Conservation (phyloP, 176 grass and related monocot species). For the Dendrocalamus sinicus region DNA sequence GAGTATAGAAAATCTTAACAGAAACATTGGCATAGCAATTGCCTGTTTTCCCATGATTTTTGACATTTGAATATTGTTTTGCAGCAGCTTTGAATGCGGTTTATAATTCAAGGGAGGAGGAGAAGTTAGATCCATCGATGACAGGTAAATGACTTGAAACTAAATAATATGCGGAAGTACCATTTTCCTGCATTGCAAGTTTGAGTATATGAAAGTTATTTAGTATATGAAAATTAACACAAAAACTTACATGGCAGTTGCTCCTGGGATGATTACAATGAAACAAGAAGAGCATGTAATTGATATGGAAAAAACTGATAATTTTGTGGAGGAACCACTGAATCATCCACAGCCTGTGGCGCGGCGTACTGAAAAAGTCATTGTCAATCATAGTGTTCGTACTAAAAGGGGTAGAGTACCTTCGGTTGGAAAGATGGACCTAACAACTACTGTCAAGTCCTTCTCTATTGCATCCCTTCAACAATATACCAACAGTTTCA, state of each 20-base stretch:
- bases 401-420: constrained; percentile 52
- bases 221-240: neutral
- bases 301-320: constrained; percentile 62
- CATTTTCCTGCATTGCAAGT: constrained; percentile 13
- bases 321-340: constrained; percentile 52
- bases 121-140: constrained; percentile 30
- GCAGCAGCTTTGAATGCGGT: constrained; percentile 40
- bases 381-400: constrained; percentile 53
- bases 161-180: neutral
- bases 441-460: constrained; percentile 70
- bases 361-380: constrained; percentile 45
- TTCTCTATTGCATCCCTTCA: constrained; percentile 83
- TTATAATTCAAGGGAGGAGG: constrained; percentile 46
- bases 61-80: constrained; percentile 43
- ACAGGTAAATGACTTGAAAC: constrained; percentile 51
- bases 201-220: neutral
- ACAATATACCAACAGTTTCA: constrained; percentile 90
- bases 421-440: constrained; percentile 54
- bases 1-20: constrained; percentile 19
- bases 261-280: constrained; percentile 36
- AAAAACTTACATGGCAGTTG: constrained; percentile 38
- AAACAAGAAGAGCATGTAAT: constrained; percentile 70
- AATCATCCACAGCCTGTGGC: constrained; percentile 45
- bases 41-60: neutral
- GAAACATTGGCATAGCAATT: constrained; percentile 29